Evolutionary conservation across 2,329 filamentous ascomycete genomes (phyloP), one percentile per base, ranked within the genome.

Genomic region (Aureobasidium sp.): DNA sequence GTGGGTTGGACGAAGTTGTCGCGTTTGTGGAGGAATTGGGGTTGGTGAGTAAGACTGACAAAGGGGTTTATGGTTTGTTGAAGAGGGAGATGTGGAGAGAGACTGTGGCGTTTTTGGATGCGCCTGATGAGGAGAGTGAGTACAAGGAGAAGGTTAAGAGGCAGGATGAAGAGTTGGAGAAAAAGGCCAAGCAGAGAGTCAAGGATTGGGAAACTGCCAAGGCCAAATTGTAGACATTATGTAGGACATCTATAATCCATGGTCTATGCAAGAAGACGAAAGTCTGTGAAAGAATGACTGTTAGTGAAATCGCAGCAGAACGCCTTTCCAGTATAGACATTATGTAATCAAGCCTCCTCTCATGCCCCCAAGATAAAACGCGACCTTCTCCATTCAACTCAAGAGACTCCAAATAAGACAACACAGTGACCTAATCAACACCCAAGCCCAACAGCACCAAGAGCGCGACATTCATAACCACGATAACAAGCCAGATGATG

Each of bases 81-180:
- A 93, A 91, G 79, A 77, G 80, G 64, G 89, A 92, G 75, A 87
- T 93, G 84, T 91, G 87, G 73, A 79, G 84, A 25, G 84, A 88
- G 70, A 82, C 84, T 7, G 71, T 91, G 37, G 80, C 73, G 17
- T 77, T 84, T 67, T 71, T 91, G 66, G 81, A 81, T 62, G 76
- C 76, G 3, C 78, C 82, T 62, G 75, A 75, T 31, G 76, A 80
- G 67, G 82, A 79, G 70, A 73, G 7, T 12, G 55, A 44, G 56
- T 27, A 77, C 49, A 73, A 73, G 12, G 66, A 72, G 57, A 65
- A 73, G 70, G 53, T 79, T 78, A 63, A 72, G 73, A 63, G 58
- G 20, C 62, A 66, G 22, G 12, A 44, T 61, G 20, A 62, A 47
- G 57, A 62, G 61, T 49, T 63, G 62, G 52, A 51, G 25, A 41